phyloP scores from a whole-genome alignment of 2,329 filamentous ascomycete species.

The Sarocladium oryzae region DNA sequence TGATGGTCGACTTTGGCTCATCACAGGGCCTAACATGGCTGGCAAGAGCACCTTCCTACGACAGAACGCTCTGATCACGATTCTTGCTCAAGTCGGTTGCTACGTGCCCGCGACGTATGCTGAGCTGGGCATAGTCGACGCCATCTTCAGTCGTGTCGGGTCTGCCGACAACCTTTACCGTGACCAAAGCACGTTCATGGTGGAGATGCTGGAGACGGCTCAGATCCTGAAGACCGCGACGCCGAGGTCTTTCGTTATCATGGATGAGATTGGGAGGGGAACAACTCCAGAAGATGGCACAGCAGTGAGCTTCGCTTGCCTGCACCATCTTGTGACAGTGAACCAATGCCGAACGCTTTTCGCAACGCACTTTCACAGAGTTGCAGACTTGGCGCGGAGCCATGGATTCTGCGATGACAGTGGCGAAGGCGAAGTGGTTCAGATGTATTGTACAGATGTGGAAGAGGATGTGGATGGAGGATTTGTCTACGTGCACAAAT shows the following conservation, averaged over 20 bases:
- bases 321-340: slow-evolving; percentile 73
- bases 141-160: slow-evolving; percentile 88
- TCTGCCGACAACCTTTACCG: slow-evolving; percentile 92
- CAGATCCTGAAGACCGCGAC: slow-evolving; percentile 84
- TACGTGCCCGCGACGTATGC: slow-evolving; percentile 88
- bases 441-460: slow-evolving; percentile 84
- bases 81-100: slow-evolving; percentile 86
- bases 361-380: slow-evolving; percentile 86
- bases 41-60: slow-evolving; percentile 95
- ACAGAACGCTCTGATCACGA: slow-evolving; percentile 90
- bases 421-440: slow-evolving; percentile 39
- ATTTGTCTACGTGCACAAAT: slow-evolving; percentile 81
- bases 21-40: slow-evolving; percentile 94
- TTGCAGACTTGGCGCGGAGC: slow-evolving; percentile 68
- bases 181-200: slow-evolving; percentile 98
- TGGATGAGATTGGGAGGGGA: slow-evolving; percentile 95
- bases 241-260: slow-evolving; percentile 81
- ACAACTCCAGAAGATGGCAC: slow-evolving; percentile 90
- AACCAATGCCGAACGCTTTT: slow-evolving; percentile 81
- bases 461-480: slow-evolving; percentile 62
- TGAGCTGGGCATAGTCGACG: slow-evolving; percentile 86
- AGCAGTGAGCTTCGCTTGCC: slow-evolving; percentile 81
- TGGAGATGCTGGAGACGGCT: slow-evolving; percentile 97
- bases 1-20: slow-evolving; percentile 58
- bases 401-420: slow-evolving; percentile 33